Conservation (phyloP, 176 grass and related monocot species). For the Poa annua region DNA sequence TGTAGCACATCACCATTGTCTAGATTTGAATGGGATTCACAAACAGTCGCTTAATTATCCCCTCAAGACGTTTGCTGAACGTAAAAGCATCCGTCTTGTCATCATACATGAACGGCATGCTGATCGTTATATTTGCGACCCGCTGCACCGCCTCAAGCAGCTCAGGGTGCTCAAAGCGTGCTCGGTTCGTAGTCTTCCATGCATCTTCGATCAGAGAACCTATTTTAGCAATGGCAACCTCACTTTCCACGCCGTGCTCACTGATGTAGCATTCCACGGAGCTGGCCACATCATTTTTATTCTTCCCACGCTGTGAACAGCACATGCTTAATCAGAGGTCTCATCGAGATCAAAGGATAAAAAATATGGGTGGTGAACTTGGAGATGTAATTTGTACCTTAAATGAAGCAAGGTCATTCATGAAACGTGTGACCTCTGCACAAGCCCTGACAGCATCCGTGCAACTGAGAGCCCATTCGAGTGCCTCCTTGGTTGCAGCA, state of each 20-base stretch:
- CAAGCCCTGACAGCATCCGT: constrained; percentile 32
- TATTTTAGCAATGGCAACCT: constrained; percentile 29
- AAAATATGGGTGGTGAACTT: not conserved
- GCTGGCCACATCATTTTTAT: constrained; percentile 30
- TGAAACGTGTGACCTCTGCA: constrained; percentile 40
- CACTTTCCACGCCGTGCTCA: constrained; percentile 10
- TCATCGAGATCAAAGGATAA: not conserved
- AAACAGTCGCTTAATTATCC: constrained; percentile 35
- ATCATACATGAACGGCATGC: constrained; percentile 41
- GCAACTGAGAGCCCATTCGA: constrained; percentile 38
- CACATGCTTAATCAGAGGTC: not conserved
- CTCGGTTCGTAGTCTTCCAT: constrained; percentile 31
- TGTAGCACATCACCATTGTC: not conserved
- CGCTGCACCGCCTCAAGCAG: constrained; percentile 21
- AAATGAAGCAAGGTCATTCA: constrained; percentile 44
- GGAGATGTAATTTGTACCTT: constrained; percentile 37
- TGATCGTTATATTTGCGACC: constrained; percentile 26
- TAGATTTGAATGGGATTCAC: constrained; percentile 28
- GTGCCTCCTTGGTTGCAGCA: constrained; percentile 39
- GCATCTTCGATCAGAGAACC: constrained; percentile 34
- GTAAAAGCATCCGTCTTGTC: constrained; percentile 46
- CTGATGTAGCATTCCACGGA: constrained; percentile 34
- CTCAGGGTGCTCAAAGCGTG: constrained; percentile 20
- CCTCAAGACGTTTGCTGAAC: constrained; percentile 33
- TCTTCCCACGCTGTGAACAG: constrained; percentile 33